Evolutionary conservation across 345 rosid species (phyloP).

Genomic region (Camelina sativa): DNA sequence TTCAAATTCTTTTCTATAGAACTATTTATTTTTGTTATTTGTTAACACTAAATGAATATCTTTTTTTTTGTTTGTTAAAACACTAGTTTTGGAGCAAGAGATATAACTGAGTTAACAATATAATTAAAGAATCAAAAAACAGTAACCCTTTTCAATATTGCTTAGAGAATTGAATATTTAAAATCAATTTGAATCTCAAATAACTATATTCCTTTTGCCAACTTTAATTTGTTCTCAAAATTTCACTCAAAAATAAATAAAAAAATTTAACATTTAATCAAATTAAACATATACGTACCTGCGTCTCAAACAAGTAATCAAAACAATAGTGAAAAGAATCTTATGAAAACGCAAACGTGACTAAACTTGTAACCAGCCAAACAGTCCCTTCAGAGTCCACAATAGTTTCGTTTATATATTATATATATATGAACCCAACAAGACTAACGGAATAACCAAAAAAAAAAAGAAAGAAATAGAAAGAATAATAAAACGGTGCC

Average conservation of each 20-base stretch:
- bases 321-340: conserved; percentile 34
- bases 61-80: no score
- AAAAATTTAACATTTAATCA: not conserved
- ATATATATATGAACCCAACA: not conserved
- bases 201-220: not conserved
- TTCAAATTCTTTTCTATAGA: no score
- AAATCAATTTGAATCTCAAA: no score
- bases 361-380: conserved; percentile 12
- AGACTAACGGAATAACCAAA: conserved; percentile 16
- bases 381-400: conserved; percentile 17
- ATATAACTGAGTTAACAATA: no score
- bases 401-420: not conserved
- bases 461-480: not conserved
- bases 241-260: not conserved
- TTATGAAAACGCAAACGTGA: conserved; percentile 36
- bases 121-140: no score
- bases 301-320: conserved; percentile 25
- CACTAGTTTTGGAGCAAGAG: no score
- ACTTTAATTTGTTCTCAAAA: not conserved
- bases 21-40: no score
- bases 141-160: no score
- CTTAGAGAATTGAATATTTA: no score
- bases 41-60: no score
- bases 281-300: not conserved
- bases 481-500: conserved; percentile 26